Evolutionary conservation across 2,329 filamentous ascomycete species (phyloP), one percentile per base, ranked within the genome.

Genomic region (Ophiocordyceps camponoti-rufipedis): DNA sequence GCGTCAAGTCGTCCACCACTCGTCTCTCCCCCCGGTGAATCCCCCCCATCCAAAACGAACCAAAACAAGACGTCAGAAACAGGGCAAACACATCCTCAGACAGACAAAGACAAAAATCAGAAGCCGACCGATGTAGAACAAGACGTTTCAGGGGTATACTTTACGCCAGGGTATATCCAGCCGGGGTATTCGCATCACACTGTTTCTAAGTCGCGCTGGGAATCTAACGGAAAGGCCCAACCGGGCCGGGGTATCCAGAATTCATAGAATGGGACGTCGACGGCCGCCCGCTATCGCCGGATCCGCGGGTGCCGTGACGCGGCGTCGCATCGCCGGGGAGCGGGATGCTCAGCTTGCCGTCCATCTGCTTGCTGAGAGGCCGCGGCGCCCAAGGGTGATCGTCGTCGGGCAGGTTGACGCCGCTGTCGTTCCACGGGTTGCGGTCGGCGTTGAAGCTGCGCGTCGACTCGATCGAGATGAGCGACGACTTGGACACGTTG

Each of bases 371-470:
- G 56, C 75, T 73, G 54, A 80, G 74, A 54, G 76, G 75, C 52
- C 77, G 75, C 44, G 65, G 65, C 45, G 71, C 64, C 76, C 77
- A 80, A 38, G 73, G 72, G 60, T 77, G 75, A 54, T 95, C 87
- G 52, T 94, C 86, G 56, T 95, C 89, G 50, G 84, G 73, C 53
- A 95, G 78, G 61, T 95, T 95, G 59, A 95, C 87, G 56, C 88
- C 89, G 58, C 86, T 94, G 62, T 96, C 89, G 62, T 95, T 95
- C 89, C 89, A 96, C 50, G 88, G 88, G 66, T 95, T 94, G 63
- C 88, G 84, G 63, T 94, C 93, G 54, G 86, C 86, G 51, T 80
- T 80, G 62, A 81, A 80, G 68, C 87, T 94, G 59, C 89, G 84
- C 33, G 87, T 87, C 43, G 88, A 95, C 65, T 96, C 89, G 62